A percentile compares a stretch with the other conserved stretches of the same genome.
Evolutionary conservation across 495 filamentous ascomycete species (phyloP).

Genomic region (Xylaria palmicola): DNA sequence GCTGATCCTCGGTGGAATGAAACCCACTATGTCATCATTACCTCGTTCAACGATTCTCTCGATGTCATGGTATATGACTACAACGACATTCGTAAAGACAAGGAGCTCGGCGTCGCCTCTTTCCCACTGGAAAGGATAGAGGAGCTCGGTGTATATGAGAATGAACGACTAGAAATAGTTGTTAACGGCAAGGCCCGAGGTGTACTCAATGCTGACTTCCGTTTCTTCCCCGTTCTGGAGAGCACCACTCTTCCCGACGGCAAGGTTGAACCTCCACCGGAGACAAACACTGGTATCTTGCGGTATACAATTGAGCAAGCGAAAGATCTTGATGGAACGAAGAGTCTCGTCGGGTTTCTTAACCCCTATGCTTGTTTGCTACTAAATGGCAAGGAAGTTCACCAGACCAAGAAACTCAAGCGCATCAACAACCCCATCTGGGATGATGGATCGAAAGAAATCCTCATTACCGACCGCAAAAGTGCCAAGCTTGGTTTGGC

Average conservation of each 20-base stretch:
- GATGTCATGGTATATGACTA: conserved; percentile 84
- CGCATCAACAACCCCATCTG: conserved; percentile 95
- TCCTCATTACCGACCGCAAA: conserved; percentile 91
- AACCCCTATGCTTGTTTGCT: conserved; percentile 87
- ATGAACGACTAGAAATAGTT: conserved; percentile 78
- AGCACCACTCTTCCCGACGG: conserved; percentile 70
- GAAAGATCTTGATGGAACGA: conserved; percentile 88
- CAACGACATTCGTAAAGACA: conserved; percentile 95
- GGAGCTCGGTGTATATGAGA: conserved; percentile 73
- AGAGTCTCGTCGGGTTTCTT: conserved; percentile 83
- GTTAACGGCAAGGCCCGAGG: conserved; percentile 82
- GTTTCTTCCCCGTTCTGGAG: conserved; percentile 92
- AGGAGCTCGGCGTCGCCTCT: conserved; percentile 82
- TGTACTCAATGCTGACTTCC: conserved; percentile 74
- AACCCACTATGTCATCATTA: conserved; percentile 91
- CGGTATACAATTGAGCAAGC: conserved; percentile 92
- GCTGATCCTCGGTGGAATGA: conserved; percentile 92
- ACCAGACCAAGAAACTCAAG: conserved; percentile 83
- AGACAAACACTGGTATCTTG: conserved; percentile 88
- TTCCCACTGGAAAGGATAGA: conserved; percentile 83
- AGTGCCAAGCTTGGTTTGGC: conserved; percentile 82
- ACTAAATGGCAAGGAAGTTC: conserved; percentile 86
- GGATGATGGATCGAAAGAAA: conserved; percentile 84
- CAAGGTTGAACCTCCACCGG: conserved; percentile 73
- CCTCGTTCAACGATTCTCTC: conserved; percentile 80